Evolutionary conservation across 2,329 filamentous ascomycete species (phyloP).

Genomic region (Paramyrothecium sp.): DNA sequence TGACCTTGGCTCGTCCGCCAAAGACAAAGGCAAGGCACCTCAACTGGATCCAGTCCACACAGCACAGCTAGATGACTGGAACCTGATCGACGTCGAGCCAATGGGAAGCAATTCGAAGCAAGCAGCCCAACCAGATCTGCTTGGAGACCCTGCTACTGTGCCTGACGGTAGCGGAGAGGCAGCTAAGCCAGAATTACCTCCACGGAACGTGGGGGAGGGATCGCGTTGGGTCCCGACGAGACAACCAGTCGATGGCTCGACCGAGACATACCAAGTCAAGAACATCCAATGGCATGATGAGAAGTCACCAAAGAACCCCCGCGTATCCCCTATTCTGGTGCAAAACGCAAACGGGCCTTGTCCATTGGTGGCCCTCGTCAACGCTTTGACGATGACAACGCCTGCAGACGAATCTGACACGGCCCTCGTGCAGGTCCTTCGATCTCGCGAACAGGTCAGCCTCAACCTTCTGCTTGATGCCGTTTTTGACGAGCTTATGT

Average conservation of each 20-base stretch:
- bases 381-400: constrained; percentile 83
- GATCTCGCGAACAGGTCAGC: constrained; percentile 82
- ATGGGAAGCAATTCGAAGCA: constrained; percentile 11
- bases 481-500: constrained; percentile 91
- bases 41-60: constrained; percentile 13
- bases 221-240: constrained; percentile 37
- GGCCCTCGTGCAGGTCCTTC: constrained; percentile 73
- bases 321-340: constrained; percentile 82
- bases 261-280: constrained; percentile 90
- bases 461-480: constrained; percentile 82
- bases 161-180: constrained; percentile 4
- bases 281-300: constrained; percentile 82
- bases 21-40: constrained; percentile 39
- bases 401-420: constrained; percentile 61
- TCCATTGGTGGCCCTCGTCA: constrained; percentile 87
- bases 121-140: neutral
- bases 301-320: constrained; percentile 56
- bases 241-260: constrained; percentile 42
- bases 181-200: constrained; percentile 36
- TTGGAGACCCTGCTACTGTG: constrained; percentile 2
- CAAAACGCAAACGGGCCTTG: constrained; percentile 96
- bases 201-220: constrained; percentile 25
- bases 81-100: constrained; percentile 45
- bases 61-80: constrained; percentile 45
- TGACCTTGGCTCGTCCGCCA: constrained; percentile 37